Base-by-base conservation (phyloP, 306 rosid genomes). In the Citrullus mucosospermus region DNA sequence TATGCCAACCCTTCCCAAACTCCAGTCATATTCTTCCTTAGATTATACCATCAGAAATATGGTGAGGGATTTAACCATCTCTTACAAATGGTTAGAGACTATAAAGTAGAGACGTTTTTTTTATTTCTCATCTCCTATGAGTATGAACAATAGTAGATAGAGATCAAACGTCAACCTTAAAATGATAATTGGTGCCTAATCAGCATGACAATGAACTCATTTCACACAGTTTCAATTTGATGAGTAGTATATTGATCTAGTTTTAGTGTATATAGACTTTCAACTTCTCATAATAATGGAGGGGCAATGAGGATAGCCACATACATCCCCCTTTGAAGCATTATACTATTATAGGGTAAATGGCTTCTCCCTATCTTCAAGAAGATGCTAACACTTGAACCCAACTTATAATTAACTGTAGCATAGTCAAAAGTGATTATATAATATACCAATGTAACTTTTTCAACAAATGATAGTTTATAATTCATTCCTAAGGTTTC, bases 401-500 rank as follows among this genome's bases (percentile, higher is more conserved):
- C 62, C 46, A 74, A 32, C 48, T 53, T 32, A 74, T 53, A 18
- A 53, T 30, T 16, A 32, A 53, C 10, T 17, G 78, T 30, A 17
- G 78, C 44, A 73, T 17, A 14, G 28, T 74, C 78, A 74, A 53
- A 53, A 50, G 78, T 53, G 62, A 50, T 53, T 30, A 16, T 73
- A 53, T 72, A 72, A 48, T 25, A 15, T 72, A 50, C 60, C 77
- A 72, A 30, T 6, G 38, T 25, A 48, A 72, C 22, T 22, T 14
- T 46, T 46, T 72, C 61, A 32, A 73, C 58, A 9, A 16, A 73
- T 73, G 30, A 73, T 73, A 16, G 62, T 51, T 44, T 73, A 73
- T 32, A 73, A 51, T 53, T 74, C 78, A 74, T 74, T 74, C 44
- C 78, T 74, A 53, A 50, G 62, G 56, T 58, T 76, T 13, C 79